Conservation (phyloP, 1,284 basidiomycete species). For the Rhodotorula sp. region DNA sequence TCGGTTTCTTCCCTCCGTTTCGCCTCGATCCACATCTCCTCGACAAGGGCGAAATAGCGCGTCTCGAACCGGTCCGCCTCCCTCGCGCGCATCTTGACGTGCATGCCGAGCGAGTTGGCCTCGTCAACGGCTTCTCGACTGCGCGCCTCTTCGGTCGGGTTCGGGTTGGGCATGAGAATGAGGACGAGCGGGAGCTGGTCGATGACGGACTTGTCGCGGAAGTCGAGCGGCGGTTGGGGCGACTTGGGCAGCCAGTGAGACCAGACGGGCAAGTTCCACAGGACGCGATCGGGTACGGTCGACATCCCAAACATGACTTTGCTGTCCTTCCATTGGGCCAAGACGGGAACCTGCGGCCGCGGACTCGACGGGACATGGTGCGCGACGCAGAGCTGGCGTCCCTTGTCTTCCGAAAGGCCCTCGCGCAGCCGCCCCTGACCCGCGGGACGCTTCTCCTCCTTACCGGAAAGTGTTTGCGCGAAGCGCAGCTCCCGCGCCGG, state of each 20-base stretch:
- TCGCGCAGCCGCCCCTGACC: slow-evolving; percentile 16
- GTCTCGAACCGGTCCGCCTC: slow-evolving; percentile 41
- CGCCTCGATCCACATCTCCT: slow-evolving; percentile 40
- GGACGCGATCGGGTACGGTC: slow-evolving; percentile 41
- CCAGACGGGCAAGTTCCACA: slow-evolving; percentile 44
- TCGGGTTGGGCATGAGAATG: slow-evolving; percentile 38
- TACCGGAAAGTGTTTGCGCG: slow-evolving; percentile 20
- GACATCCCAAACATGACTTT: slow-evolving; percentile 44
- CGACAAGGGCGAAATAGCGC: slow-evolving; percentile 40
- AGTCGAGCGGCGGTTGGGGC: slow-evolving; percentile 14
- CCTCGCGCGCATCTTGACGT: slow-evolving; percentile 33
- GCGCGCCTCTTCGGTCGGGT: slow-evolving; percentile 37
- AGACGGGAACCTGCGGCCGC: slow-evolving; percentile 3
- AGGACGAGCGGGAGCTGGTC: slow-evolving; percentile 27
- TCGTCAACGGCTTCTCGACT: slow-evolving; percentile 39
- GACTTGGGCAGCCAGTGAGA: slow-evolving; percentile 39
- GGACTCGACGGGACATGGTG: slow-evolving; percentile 26
- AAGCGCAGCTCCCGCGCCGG: slow-evolving; percentile 35
- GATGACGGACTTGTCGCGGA: not conserved
- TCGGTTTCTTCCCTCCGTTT: slow-evolving; percentile 23
- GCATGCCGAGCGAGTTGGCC: slow-evolving; percentile 38
- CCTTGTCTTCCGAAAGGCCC: slow-evolving; percentile 12
- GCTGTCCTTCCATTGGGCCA: slow-evolving; percentile 13
- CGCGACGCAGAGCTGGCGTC: slow-evolving; percentile 24
- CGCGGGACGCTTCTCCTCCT: not conserved